These are phyloP conservation scores for Neospora caninum DNA, from an alignment of 169 alveolate genomes.

Conservation along the genomic window DNA sequence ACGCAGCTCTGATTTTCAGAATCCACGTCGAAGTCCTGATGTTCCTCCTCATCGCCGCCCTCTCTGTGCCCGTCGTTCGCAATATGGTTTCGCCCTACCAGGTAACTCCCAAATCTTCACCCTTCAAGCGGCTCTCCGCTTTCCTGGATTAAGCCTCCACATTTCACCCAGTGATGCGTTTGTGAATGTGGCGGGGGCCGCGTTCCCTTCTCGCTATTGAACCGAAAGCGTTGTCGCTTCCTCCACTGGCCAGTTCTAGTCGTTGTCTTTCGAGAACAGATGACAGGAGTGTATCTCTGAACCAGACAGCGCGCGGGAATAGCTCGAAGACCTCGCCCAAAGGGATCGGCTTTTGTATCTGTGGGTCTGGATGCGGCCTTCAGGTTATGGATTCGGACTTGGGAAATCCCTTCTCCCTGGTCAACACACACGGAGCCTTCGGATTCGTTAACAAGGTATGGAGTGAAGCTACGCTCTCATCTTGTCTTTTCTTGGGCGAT, in stretches of 20 bases:
- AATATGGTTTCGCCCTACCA: conserved; percentile 63
- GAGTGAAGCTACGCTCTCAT: neutral
- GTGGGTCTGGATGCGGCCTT: neutral
- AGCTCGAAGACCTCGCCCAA: too few relatives aligned
- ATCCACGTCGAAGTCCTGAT: conserved; percentile 55
- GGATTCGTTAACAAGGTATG: neutral
- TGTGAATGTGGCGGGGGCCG: too few relatives aligned
- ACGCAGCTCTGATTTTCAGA: conserved; percentile 54
- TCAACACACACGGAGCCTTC: conserved; percentile 24
- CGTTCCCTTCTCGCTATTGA: too few relatives aligned
- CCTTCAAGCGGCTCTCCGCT: too few relatives aligned
- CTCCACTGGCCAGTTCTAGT: too few relatives aligned
- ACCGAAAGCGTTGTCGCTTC: too few relatives aligned
- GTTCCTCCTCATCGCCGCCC: conserved; percentile 39
- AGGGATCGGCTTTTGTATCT: neutral
- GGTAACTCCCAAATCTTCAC: neutral
- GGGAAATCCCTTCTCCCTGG: conserved; percentile 22
- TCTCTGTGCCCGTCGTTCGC: conserved; percentile 59
- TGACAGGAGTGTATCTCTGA: too few relatives aligned
- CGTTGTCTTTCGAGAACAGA: too few relatives aligned
- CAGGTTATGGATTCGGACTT: conserved; percentile 12
- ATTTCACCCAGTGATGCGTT: too few relatives aligned
- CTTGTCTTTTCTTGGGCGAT: too few relatives aligned
- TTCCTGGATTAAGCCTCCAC: too few relatives aligned
- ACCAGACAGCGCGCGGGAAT: too few relatives aligned